Percentiles rank a stretch among this genome's conserved stretches.
phyloP scores from a whole-genome alignment of 2,329 filamentous ascomycete genomes.

The Penicillium oxalicum region DNA sequence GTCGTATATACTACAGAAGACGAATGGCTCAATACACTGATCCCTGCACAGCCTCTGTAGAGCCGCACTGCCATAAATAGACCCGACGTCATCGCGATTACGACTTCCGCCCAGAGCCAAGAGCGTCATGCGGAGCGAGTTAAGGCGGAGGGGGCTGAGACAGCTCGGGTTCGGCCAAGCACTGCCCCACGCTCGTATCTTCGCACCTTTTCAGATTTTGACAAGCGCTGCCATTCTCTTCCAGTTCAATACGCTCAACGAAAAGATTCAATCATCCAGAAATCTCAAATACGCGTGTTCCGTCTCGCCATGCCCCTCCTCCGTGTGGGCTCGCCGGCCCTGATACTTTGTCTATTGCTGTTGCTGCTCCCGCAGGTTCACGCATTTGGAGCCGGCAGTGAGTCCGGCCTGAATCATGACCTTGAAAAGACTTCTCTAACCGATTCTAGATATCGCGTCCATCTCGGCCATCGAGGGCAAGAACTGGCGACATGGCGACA shows the following conservation, averaged over 20 bases:
- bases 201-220: neutral
- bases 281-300: too few species aligned
- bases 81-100: constrained; percentile 9
- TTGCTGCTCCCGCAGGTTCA: constrained; percentile 36
- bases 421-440: constrained; percentile 5
- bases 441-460: constrained; percentile 40
- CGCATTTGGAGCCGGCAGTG: constrained; percentile 44
- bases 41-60: neutral
- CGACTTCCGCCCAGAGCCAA: constrained; percentile 9
- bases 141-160: constrained; percentile 5
- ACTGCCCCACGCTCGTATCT: constrained; percentile 3
- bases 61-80: neutral
- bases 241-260: too few species aligned
- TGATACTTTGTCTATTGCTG: constrained; percentile 35
- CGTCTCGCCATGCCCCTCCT: constrained; percentile 13
- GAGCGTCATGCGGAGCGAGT: constrained; percentile 1
- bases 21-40: too few species aligned
- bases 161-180: constrained; percentile 1
- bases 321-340: constrained; percentile 25
- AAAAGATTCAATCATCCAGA: too few species aligned
- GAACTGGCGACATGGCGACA: constrained; percentile 57
- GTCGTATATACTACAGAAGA: too few species aligned
- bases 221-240: too few species aligned
- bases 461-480: constrained; percentile 47
- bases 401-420: constrained; percentile 9